Conservation (phyloP, 2,329 filamentous ascomycete genomes). For the Talaromyces sp. region DNA sequence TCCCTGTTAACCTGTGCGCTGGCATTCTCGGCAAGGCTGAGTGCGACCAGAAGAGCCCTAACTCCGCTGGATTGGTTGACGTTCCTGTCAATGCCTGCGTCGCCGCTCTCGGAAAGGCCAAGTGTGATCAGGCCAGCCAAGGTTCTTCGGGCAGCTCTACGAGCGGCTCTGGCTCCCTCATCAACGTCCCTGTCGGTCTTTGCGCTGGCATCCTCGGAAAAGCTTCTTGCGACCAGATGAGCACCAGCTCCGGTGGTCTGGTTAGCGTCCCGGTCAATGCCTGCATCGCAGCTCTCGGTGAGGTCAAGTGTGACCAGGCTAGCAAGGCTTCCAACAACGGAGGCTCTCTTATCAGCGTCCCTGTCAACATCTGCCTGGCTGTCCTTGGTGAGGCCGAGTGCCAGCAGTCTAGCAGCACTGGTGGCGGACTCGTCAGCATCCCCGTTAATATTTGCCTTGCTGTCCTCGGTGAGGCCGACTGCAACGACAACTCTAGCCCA, state of each 20-base stretch:
- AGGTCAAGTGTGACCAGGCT: slow-evolving; percentile 18
- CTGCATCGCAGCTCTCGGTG: slow-evolving; percentile 19
- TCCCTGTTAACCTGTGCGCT: slow-evolving; percentile 22
- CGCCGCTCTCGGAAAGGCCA: slow-evolving; percentile 19
- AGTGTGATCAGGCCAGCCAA: slow-evolving; percentile 11
- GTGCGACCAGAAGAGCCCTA: slow-evolving; percentile 18
- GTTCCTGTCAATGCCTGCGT: slow-evolving; percentile 24
- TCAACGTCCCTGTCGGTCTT: slow-evolving; percentile 15
- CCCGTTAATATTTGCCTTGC: slow-evolving; percentile 23
- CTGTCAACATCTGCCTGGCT: slow-evolving; percentile 18
- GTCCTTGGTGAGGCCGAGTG: slow-evolving; percentile 21
- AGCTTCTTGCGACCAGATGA: slow-evolving; percentile 17
- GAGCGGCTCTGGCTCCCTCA: not conserved
- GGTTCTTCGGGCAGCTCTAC: not conserved
- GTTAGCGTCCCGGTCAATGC: slow-evolving; percentile 20
- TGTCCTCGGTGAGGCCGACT: slow-evolving; percentile 22
- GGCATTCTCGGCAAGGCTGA: slow-evolving; percentile 21
- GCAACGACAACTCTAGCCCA: slow-evolving; percentile 14
- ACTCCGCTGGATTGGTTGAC: slow-evolving; percentile 17
- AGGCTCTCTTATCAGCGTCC: slow-evolving; percentile 19
- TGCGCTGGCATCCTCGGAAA: slow-evolving; percentile 21
- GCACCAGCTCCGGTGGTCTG: slow-evolving; percentile 12
- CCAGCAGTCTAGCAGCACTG: slow-evolving; percentile 5
- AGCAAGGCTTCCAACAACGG: not conserved
- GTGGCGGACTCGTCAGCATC: slow-evolving; percentile 19